Conservation (phyloP, 306 rosid species). For the Erythrophleum fordii region DNA sequence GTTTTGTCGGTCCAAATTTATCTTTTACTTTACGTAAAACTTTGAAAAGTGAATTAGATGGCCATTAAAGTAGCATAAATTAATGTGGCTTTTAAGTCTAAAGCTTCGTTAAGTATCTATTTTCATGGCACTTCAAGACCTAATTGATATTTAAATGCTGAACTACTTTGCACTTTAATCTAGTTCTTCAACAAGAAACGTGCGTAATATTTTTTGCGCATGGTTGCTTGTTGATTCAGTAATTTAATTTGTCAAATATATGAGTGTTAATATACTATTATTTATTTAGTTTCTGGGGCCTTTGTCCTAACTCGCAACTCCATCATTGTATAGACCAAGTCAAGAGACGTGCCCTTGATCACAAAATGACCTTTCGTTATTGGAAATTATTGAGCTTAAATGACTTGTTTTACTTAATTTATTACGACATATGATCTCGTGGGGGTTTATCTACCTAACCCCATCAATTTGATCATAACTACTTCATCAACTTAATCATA, state of each 20-base stretch:
- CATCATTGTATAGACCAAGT: neutral
- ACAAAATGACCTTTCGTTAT: neutral
- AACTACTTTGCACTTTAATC: neutral
- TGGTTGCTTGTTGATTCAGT: neutral
- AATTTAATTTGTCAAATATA: neutral
- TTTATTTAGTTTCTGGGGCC: neutral
- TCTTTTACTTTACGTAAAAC: neutral
- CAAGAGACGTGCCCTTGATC: neutral
- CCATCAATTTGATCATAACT: neutral
- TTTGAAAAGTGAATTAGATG: neutral
- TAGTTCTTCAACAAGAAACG: neutral
- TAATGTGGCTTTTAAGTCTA: neutral
- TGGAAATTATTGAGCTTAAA: neutral
- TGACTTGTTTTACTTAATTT: neutral
- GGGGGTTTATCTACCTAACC: neutral
- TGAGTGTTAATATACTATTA: neutral
- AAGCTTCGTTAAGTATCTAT: neutral
- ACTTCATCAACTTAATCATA: neutral
- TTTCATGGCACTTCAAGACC: no score
- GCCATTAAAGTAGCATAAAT: neutral
- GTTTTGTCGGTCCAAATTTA: neutral
- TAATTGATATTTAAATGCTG: no score
- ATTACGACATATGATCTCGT: neutral
- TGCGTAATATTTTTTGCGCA: neutral
- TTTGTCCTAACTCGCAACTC: neutral